Base-by-base conservation (phyloP, 2,329 filamentous ascomycete species). In the Penicillium sp. region DNA sequence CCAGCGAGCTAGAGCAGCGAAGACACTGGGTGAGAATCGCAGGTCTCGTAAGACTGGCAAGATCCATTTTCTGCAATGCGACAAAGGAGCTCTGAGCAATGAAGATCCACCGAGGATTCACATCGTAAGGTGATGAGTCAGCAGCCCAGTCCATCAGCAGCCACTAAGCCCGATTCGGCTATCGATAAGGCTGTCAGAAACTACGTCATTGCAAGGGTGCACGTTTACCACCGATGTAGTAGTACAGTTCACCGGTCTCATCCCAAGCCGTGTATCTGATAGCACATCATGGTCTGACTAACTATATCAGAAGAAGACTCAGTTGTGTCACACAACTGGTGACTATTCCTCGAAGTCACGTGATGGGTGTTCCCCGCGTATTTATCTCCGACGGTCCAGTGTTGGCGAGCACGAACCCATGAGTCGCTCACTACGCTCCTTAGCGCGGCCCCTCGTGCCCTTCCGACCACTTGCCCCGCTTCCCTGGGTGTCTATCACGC, bases 1-100 rank as follows among this genome's bases (percentile, higher is more conserved):
- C 69, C 42, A 72, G 57, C 24, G 69, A 70, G 55, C 68, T 71
- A n/a, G 67, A 70, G 50, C 69, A 72, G 42, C 67, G 62, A 23
- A 60, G 59, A 47, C 69, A 72, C 54, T 70, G 67, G 44, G 66
- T 63, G 15, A 70, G 53, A n/a, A 72, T 65, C n/a, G 68, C 66
- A 7, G 69, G 68, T 24, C 68, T 62, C 28, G 64, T 64, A 4
- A 71, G 60, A 50, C 55, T 60, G 27, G 64, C 60, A n/a, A 71
- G 54, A 57, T 68, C 67, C 68, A 71, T 71, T 15, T 32, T 54
- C n/a, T 35, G 31, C 15, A 50, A 50, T 51, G 37, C 45, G 39
- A 49, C 25, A 25, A 25, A 39, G 18, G 35, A 18, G 15, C n/a
- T n/a, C n/a, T n/a, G n/a, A 35, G 38, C 44, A 41, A 50, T 52